Evolutionary conservation across 495 filamentous ascomycete genomes (phyloP), one percentile per base, ranked within the genome.

Genomic region (Trichocladium antarcticum): DNA sequence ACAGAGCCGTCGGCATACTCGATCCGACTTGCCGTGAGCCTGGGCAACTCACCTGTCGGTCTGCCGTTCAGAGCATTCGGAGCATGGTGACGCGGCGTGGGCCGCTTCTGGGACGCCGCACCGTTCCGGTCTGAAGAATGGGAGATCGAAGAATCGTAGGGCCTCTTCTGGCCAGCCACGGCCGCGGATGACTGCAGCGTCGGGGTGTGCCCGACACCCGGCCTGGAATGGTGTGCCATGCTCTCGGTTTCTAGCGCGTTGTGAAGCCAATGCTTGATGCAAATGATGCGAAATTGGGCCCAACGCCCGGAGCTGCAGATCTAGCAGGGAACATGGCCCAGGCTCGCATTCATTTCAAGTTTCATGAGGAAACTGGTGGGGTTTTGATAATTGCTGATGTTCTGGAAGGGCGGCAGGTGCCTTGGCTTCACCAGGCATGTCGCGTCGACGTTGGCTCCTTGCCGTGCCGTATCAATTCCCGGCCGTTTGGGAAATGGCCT

Each of bases 1-100:
- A 42, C 52, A 47, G 51, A 14, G 11, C 42, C n/a, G 6, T 43
- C 45, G 40, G 45, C 34, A 24, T 41, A 19, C 22, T 49, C 37
- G 40, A 72, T 72, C 8, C 34, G 46, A 49, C 69, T 72, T 16
- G 68, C 66, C 35, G 54, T 40, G 9, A 74, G 51, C 37, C 51
- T 51, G n/a, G 61, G 47, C 1, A 42, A 51, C 12, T 52, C 55
- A 49, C 32, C 7, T 15, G 32, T 3, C 3, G 19, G 7, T 0
- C 8, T 24, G 43, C 11, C 6, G 14, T 44, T 37, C 7, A 57
- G 52, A 9, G 24, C 8, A 8, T 27, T 4, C 8, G 24, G 24
- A 27, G n/a, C n/a, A n/a, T n/a, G n/a, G n/a, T n/a, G 52, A 52
- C 40, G 21, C 57, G 35, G 56, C 29, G 34, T 19, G 56, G 40